Percentiles rank a stretch among this genome's conserved stretches.
Conservation (phyloP, 768 basidiomycete genomes). For the Phlebiopsis flavidoalba region DNA sequence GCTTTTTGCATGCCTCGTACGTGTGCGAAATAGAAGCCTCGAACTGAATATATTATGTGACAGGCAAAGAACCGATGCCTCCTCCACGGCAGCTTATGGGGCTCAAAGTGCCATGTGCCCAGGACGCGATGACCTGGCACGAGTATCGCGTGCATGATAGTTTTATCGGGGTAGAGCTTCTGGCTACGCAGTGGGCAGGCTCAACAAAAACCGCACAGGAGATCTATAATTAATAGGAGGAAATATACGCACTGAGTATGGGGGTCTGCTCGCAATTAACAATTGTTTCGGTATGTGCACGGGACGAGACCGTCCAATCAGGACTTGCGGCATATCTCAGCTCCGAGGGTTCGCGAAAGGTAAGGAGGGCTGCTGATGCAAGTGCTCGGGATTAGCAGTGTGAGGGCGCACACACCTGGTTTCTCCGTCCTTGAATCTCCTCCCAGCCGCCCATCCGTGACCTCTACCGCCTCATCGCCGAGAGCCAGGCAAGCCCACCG, state of each 20-base stretch:
- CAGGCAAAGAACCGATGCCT: conserved; percentile 80
- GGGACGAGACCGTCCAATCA: conserved; percentile 88
- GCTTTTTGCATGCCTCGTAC: conserved; percentile 81
- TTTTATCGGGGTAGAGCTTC: conserved; percentile 27
- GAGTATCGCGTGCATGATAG: conserved; percentile 42
- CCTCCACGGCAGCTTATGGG: conserved; percentile 75
- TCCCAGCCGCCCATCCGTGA: conserved; percentile 67
- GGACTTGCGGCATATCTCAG: conserved; percentile 72
- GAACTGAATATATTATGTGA: conserved; percentile 80
- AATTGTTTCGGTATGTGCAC: conserved; percentile 67
- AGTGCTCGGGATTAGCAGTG: background rate
- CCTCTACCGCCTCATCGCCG: conserved; percentile 53
- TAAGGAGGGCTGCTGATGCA: background rate
- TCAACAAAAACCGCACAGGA: background rate
- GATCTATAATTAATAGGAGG: background rate
- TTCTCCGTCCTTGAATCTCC: conserved; percentile 39
- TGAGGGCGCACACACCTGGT: conserved; percentile 40
- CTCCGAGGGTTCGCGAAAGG: background rate
- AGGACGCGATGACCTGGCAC: conserved; percentile 61
- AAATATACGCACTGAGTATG: background rate
- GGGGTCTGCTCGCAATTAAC: conserved; percentile 48
- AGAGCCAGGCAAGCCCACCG: conserved; percentile 85
- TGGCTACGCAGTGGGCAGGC: conserved; percentile 3
- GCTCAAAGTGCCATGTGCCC: conserved; percentile 88
- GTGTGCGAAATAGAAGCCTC: conserved; percentile 77